Percentiles rank a stretch among this genome's conserved stretches.
These are phyloP conservation scores for Suillus decipiens DNA, from an alignment of 768 basidiomycete genomes.

Conservation along the genomic window DNA sequence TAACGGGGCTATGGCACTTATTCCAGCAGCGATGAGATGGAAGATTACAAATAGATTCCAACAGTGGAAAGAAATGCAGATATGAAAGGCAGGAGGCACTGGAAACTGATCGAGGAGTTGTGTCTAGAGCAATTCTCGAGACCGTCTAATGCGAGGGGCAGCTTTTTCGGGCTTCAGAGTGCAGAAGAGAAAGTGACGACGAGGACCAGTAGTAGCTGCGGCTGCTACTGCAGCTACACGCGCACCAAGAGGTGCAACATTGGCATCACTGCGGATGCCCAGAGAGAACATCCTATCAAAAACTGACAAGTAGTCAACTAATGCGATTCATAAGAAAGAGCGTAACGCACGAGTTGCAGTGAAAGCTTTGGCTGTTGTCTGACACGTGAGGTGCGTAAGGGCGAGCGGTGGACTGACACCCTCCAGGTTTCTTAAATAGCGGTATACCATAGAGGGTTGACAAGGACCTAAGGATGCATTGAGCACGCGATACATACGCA, in stretches of 20 bases:
- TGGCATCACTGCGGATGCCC: conserved; percentile 73
- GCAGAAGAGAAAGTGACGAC: conserved; percentile 85
- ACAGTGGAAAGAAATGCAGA: neutral
- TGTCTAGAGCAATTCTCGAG: conserved; percentile 36
- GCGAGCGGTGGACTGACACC: conserved; percentile 87
- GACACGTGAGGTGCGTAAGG: conserved; percentile 85
- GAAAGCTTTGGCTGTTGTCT: conserved; percentile 87
- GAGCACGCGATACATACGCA: neutral
- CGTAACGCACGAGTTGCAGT: conserved; percentile 70
- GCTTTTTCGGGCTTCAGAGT: conserved; percentile 63
- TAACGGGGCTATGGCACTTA: neutral
- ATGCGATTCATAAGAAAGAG: conserved; percentile 3
- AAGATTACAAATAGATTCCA: neutral
- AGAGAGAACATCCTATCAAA: conserved; percentile 91
- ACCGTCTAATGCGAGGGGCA: conserved; percentile 44
- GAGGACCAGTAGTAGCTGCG: conserved; percentile 67
- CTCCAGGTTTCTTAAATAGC: conserved; percentile 88
- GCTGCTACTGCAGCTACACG: conserved; percentile 60
- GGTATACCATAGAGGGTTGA: conserved; percentile 90
- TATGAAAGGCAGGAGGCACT: neutral
- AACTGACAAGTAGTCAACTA: conserved; percentile 44
- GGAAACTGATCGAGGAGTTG: neutral
- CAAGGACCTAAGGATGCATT: conserved; percentile 57
- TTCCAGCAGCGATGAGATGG: neutral
- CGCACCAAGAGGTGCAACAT: conserved; percentile 51